Conservation (phyloP, 2,329 filamentous ascomycete genomes). For the Aulographum hederae region DNA sequence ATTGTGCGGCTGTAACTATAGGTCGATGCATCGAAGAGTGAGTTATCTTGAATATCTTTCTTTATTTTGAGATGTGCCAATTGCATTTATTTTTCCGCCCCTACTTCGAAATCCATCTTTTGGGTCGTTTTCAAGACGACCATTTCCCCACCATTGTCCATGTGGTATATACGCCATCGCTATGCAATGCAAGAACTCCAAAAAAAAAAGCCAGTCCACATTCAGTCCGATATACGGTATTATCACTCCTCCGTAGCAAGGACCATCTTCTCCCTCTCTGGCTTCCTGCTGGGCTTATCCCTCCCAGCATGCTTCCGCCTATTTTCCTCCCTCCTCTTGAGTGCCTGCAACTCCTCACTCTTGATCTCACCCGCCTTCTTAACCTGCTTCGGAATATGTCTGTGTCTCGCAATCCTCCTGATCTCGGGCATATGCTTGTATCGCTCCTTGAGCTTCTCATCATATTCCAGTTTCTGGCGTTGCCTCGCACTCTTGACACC, state of each 20-base stretch:
- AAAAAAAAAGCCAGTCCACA: not conserved
- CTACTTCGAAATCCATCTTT: no score
- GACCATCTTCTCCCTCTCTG: slow-evolving; percentile 87
- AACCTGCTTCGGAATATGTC: slow-evolving; percentile 78
- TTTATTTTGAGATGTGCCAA: no score
- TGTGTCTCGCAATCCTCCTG: slow-evolving; percentile 71
- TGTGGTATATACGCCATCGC: no score
- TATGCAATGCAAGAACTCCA: no score
- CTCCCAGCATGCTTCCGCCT: slow-evolving; percentile 81
- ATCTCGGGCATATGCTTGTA: slow-evolving; percentile 97
- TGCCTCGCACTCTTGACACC: slow-evolving; percentile 76
- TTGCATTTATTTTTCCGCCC: no score
- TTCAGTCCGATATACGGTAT: not conserved
- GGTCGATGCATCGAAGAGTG: no score
- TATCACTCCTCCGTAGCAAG: slow-evolving; percentile 43
- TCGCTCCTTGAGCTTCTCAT: slow-evolving; percentile 62
- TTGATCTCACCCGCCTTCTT: slow-evolving; percentile 97
- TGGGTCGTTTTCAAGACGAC: no score
- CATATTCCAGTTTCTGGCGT: slow-evolving; percentile 79
- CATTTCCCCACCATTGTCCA: no score
- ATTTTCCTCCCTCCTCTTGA: slow-evolving; percentile 88
- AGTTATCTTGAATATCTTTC: no score
- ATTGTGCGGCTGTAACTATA: no score
- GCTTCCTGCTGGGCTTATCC: slow-evolving; percentile 52
- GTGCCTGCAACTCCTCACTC: slow-evolving; percentile 64